Conservation (phyloP, 108 stramenopile genomes). For the Skeletonema tropicum region DNA sequence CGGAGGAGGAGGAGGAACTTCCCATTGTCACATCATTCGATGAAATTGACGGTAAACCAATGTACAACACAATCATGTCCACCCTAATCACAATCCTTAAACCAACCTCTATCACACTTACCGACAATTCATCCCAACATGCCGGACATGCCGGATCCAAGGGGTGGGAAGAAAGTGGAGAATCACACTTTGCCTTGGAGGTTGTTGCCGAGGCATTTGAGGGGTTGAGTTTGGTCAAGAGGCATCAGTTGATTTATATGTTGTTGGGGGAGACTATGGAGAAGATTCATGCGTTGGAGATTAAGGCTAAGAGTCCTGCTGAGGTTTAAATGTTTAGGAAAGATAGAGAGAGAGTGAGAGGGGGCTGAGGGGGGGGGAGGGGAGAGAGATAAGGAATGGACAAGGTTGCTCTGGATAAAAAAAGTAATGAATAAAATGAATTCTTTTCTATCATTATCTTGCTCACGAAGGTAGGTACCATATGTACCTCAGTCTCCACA, state of each 20-base stretch:
- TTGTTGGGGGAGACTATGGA: slow-evolving; percentile 90
- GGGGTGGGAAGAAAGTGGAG: slow-evolving; percentile 68
- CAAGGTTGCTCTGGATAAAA: too few relatives aligned
- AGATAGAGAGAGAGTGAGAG: not conserved
- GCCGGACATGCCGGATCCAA: slow-evolving; percentile 78
- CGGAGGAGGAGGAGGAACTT: too few relatives aligned
- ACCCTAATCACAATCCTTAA: slow-evolving; percentile 68
- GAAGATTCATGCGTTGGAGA: slow-evolving; percentile 91
- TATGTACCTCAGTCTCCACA: not conserved
- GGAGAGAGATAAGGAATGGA: too few relatives aligned
- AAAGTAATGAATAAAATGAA: too few relatives aligned
- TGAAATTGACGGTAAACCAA: slow-evolving; percentile 53
- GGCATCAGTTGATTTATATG: slow-evolving; percentile 93
- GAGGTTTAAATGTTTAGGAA: slow-evolving; percentile 44
- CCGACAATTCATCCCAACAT: slow-evolving; percentile 82
- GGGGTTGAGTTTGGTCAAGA: slow-evolving; percentile 87
- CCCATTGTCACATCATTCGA: slow-evolving; percentile 33
- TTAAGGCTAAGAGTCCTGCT: slow-evolving; percentile 79
- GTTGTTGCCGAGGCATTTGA: slow-evolving; percentile 92
- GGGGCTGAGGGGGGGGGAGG: too few relatives aligned
- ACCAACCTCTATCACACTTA: slow-evolving; percentile 67
- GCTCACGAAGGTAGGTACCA: not conserved
- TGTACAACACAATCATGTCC: slow-evolving; percentile 80
- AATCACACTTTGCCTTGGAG: slow-evolving; percentile 85
- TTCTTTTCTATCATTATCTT: too few relatives aligned